A percentile compares a stretch with the other conserved stretches of the same genome.
These are phyloP conservation scores for Astragalus membranaceus DNA, from an alignment of 306 rosid species.

Conservation along the genomic window DNA sequence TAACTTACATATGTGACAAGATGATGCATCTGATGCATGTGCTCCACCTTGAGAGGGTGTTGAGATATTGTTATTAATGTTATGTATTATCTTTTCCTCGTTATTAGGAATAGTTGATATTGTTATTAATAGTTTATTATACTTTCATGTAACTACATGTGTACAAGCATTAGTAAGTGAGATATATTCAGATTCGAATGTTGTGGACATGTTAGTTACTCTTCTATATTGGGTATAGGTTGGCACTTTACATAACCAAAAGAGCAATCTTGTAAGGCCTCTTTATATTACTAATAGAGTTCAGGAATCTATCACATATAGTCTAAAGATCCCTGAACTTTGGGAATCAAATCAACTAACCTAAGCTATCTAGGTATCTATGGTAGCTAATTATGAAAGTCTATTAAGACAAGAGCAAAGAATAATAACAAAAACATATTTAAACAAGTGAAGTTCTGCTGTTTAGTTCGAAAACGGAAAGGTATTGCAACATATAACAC, in stretches of 20 bases:
- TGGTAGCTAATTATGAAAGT: background rate
- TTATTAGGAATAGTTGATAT: too few species aligned
- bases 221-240: background rate
- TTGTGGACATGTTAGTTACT: background rate
- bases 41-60: too few species aligned
- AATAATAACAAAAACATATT: background rate
- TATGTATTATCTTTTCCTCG: too few species aligned
- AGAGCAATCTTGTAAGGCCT: background rate
- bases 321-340: background rate
- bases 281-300: background rate
- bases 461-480: conserved; percentile 19
- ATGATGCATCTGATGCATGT: too few species aligned
- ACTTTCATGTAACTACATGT: too few species aligned
- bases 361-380: background rate
- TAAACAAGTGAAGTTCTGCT: conserved; percentile 4
- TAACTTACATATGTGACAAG: too few species aligned
- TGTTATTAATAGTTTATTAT: too few species aligned
- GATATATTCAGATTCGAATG: too few species aligned
- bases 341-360: background rate
- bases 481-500: conserved; percentile 2
- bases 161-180: too few species aligned
- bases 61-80: too few species aligned
- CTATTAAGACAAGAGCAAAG: background rate
- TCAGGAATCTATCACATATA: background rate
- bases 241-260: background rate